A percentile compares a stretch with the other conserved stretches of the same genome.
These are phyloP conservation scores for Lasiodiplodia sp. DNA, from an alignment of 2,329 filamentous ascomycete genomes.

Conservation along the genomic window DNA sequence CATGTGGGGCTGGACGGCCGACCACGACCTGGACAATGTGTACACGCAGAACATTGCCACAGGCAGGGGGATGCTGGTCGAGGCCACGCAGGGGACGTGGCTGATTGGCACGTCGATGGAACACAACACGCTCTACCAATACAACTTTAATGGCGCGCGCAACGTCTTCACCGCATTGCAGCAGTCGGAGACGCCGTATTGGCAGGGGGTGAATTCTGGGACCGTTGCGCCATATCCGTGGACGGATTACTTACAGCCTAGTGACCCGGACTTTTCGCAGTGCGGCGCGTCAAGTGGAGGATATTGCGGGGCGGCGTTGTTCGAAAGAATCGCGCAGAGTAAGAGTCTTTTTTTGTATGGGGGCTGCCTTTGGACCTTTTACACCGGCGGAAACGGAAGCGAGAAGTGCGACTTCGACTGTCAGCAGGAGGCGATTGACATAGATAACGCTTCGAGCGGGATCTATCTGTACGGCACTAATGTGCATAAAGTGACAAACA, in stretches of 20 bases:
- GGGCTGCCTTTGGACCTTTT: conserved; percentile 28
- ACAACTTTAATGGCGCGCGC: conserved; percentile 57
- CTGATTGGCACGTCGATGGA: conserved; percentile 61
- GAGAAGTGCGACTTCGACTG: conserved; percentile 7
- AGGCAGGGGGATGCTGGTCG: conserved; percentile 57
- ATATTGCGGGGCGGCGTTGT: conserved; percentile 29
- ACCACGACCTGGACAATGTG: conserved; percentile 57
- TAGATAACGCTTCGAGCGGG: background rate
- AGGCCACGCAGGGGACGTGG: conserved; percentile 61
- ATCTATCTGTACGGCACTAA: conserved; percentile 25
- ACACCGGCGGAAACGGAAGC: conserved; percentile 5
- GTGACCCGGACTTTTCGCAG: conserved; percentile 41
- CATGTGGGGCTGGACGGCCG: conserved; percentile 62
- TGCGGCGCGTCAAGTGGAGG: conserved; percentile 32
- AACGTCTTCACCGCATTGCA: conserved; percentile 61
- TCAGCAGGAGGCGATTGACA: conserved; percentile 19
- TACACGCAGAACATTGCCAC: conserved; percentile 53
- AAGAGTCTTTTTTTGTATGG: conserved; percentile 24
- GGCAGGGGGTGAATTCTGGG: conserved; percentile 39
- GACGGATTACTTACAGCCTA: conserved; percentile 43
- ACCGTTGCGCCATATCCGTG: conserved; percentile 50
- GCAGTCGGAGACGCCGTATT: conserved; percentile 64
- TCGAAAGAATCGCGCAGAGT: conserved; percentile 4
- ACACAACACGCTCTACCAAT: conserved; percentile 62
- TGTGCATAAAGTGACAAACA: conserved; percentile 25